phyloP scores from a whole-genome alignment of 148 eudicot genomes.

The Silene uniflora region DNA sequence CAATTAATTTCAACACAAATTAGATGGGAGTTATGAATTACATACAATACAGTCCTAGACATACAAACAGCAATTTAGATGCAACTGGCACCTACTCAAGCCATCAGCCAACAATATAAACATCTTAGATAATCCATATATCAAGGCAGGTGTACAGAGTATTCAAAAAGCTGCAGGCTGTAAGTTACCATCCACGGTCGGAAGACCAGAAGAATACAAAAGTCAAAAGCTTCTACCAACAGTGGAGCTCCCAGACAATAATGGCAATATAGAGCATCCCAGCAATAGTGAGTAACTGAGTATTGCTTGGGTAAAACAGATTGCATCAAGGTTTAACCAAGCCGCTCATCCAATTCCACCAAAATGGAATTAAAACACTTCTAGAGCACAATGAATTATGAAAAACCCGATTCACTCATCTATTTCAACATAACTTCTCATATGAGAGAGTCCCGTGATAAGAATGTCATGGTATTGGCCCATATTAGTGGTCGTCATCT shows the following conservation, averaged over 20 bases:
- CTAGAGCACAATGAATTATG: too few species aligned
- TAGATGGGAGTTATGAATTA: not conserved
- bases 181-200: not conserved
- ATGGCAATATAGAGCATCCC: not conserved
- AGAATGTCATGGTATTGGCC: too few species aligned
- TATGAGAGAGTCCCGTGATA: too few species aligned
- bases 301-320: not conserved
- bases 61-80: not conserved
- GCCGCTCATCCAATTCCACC: not conserved
- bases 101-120: not conserved
- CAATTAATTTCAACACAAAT: not conserved
- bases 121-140: not conserved
- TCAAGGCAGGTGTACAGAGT: not conserved
- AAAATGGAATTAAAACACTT: not conserved
- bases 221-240: not conserved
- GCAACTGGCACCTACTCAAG: not conserved
- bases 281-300: not conserved
- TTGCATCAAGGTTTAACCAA: not conserved
- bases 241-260: conserved; percentile 1
- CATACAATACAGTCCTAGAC: not conserved
- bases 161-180: not conserved
- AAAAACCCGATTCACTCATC: too few species aligned
- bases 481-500: too few species aligned
- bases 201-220: not conserved
- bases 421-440: too few species aligned